Evolutionary conservation across 2,329 filamentous ascomycete species (phyloP), one percentile per base, ranked within the genome.

Genomic region (Emergomyces africanus): DNA sequence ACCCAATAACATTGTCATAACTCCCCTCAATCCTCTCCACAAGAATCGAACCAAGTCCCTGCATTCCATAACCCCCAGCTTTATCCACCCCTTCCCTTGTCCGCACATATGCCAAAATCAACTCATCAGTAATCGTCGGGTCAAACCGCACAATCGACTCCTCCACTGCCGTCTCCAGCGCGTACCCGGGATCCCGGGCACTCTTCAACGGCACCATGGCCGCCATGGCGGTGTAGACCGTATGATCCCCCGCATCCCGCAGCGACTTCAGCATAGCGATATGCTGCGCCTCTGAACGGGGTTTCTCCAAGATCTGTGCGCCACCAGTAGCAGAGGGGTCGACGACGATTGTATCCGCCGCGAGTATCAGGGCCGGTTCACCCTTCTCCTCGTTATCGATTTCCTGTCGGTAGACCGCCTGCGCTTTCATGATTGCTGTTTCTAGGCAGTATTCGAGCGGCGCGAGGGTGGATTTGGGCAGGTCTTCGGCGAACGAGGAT

Each of bases 31-130:
- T 88, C 72, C 81, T 87, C 71, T 96, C 90, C 14, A 99, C 85
- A 60, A 99, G 74, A 70, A 96, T 85, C 9, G 88, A 87, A 1
- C 89, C 94, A 12, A 92, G 78, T 0, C 92, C 94, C 74, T 99
- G 94, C 57, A 99, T 83, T 1, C 90, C 94, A 73, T 99, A 99
- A 0, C 94, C 94, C 1, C 94, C 94, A 0, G 94, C 94, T 78
- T 97, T 99, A 73, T 97, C 94, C 12, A 84, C 90, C 1, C 94
- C 94, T 77, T 99, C 94, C 59, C 92, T 81, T 25, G 92, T 96
- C 61, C 70, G 69, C 56, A 81, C 79, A 71, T 81, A 81, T 57
- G 82, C 82, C 66, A 89, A 78, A 61, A 97, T 85, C 65, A 96
- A 81, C 61, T 95, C 90, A 75, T 99, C 92, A 15, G 84, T 83